Base-by-base conservation (phyloP, 1,139 yeast species). In the Hemisphaericaspora xylofermentans region DNA sequence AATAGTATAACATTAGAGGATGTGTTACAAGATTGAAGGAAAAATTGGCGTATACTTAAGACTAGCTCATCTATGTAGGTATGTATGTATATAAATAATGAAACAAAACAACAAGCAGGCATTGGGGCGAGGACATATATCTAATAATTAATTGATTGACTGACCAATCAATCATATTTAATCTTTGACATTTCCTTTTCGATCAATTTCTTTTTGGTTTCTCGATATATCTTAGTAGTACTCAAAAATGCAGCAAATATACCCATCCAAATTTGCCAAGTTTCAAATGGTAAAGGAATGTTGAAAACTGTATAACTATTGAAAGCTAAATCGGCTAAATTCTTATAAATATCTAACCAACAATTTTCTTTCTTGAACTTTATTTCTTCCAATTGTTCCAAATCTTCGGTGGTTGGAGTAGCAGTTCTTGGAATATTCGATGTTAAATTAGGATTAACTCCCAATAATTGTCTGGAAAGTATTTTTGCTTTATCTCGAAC, bases 251-350 rank as follows among this genome's bases (percentile, higher is more conserved):
- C 58, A 7, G 78, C 76, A 49, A 64, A 58, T 29, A 72, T 67
- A 7, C 78, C 78, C 70, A 71, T 66, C 77, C 76, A 72, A 19
- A 71, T 71, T 50, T 72, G 78, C 35, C 69, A 50, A 33, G 77
- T 71, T 28, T 59, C 64, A 52, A 72, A 72, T 6, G 76, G 77
- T 37, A 72, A 61, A 16, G 60, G 54, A 45, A 67, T 44, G 33
- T 58, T 47, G 51, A 71, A 72, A n/a, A 72, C 76, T 1, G 76
- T 69, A 48, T 71, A 72, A 27, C 69, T 53, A 47, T 71, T 71
- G 53, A 72, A 72, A 8, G 66, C 56, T 41, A 72, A 60, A 53
- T 72, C 78, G 4, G 74, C 62, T 22, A 68, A 46, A 50, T 63
- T 61, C 54, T 72, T 72, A 47, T 61, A 70, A 21, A 72, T 57